Evolutionary conservation across 1,284 basidiomycete genomes (phyloP), one percentile per base, ranked within the genome.

Genomic region (Anthracocystis panici-leucophaei): DNA sequence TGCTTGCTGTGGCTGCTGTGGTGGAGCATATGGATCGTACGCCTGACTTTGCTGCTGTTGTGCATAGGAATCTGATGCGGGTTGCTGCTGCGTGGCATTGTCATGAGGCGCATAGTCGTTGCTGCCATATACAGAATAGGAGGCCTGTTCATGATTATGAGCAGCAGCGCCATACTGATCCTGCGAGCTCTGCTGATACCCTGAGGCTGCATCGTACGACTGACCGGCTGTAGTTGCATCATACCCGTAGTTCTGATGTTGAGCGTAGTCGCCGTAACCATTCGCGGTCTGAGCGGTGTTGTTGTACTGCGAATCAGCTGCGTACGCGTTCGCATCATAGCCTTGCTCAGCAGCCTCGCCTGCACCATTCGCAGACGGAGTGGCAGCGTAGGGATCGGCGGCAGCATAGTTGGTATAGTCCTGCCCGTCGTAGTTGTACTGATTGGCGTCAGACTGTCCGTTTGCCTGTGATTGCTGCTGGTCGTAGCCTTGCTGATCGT

Each of bases 321-420:
- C 48, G 31, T 69, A 62, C 23, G 70, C 49, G 18, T 61, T 46
- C 21, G 59, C 20, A 16, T 62, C 60, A 29, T 74, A 74, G 35
- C 58, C 41, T 25, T 58, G 59, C 33, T 49, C 29, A 14, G 57
- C 46, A 23, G 21, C 40, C 3, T 44, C 44, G 20, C 5, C 33
- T 7, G 25, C 38, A 20, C 9, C 54, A 6, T 40, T 12, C 11
- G 54, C 58, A 38, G 50, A 55, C 16, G 65, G 25, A 41, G 48
- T 41, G 25, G 57, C 44, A 52, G 70, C 61, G n/a, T 73, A 64
- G 8, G 57, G 53, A 27, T 73, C 58, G 14, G 21, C 29, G 23
- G 61, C 35, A 41, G 40, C 51, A 14, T 61, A 54, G 44, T 52
- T 41, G 44, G 52, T 48, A 42, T 69, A 69, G 7, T 54, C 49